Evolutionary conservation across 306 rosid species (phyloP).

Genomic region (Mimosa bimucronata): DNA sequence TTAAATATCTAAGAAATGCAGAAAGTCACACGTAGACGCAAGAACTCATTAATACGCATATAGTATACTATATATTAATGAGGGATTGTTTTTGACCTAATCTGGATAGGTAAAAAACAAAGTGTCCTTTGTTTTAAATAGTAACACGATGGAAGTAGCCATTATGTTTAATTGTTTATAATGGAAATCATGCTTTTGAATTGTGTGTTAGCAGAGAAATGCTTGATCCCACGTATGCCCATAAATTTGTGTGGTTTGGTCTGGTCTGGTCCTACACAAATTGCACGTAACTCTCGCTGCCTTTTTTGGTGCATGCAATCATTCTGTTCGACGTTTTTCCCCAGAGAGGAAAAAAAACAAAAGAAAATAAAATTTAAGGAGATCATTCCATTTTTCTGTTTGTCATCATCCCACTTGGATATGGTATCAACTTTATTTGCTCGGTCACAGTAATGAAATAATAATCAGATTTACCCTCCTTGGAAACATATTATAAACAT

Average conservation of each 20-base stretch:
- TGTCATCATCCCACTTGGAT: background rate
- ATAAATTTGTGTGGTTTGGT: slow-evolving; percentile 28
- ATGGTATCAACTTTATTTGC: slow-evolving; percentile 21
- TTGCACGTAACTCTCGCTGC: slow-evolving; percentile 33
- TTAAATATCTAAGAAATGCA: background rate
- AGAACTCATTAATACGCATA: background rate
- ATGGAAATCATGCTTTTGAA: background rate
- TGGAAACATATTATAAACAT: background rate
- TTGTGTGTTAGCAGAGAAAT: slow-evolving; percentile 24
- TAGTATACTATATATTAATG: background rate
- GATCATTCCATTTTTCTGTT: slow-evolving; percentile 10
- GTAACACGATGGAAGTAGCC: background rate
- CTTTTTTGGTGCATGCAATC: slow-evolving; percentile 32
- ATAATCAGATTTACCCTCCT: background rate
- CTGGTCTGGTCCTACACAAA: slow-evolving; percentile 32
- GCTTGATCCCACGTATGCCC: slow-evolving; percentile 44
- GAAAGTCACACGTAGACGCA: background rate
- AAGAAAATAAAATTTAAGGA: no score
- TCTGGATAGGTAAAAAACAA: background rate
- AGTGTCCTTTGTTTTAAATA: background rate
- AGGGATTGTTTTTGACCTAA: background rate
- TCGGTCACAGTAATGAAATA: background rate
- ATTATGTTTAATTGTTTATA: background rate
- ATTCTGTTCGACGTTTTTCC: slow-evolving; percentile 28
- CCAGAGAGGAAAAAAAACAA: background rate